Evolutionary conservation across 192 early-diverging fungal species (phyloP).

Genomic region (Entophlyctis luteolus): DNA sequence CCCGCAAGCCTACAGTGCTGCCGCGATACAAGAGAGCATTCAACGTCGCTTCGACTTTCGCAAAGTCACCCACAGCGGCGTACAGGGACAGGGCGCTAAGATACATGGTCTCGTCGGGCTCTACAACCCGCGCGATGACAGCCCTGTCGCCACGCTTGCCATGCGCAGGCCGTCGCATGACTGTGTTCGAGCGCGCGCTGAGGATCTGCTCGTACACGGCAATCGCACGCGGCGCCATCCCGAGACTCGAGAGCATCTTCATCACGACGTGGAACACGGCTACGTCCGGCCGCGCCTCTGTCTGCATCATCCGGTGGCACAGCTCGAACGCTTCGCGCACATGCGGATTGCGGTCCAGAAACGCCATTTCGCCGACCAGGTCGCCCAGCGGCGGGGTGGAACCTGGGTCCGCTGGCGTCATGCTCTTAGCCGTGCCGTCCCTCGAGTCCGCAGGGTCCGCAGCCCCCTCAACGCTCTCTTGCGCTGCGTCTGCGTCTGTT

Average conservation of each 20-base stretch:
- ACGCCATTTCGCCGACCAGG: background rate
- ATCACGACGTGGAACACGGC: slow-evolving; percentile 23
- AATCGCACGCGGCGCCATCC: background rate
- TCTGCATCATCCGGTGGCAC: slow-evolving; percentile 12
- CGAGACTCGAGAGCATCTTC: slow-evolving; percentile 12
- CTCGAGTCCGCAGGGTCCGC: background rate
- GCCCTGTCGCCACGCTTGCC: background rate
- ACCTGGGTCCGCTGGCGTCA: background rate
- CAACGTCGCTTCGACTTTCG: slow-evolving; percentile 13
- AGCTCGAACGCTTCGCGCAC: slow-evolving; percentile 14
- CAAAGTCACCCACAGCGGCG: background rate
- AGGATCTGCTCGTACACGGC: slow-evolving; percentile 1
- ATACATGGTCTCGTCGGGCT: slow-evolving; percentile 24
- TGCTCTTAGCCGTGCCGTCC: background rate
- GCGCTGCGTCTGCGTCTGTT: no score
- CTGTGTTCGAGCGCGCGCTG: background rate
- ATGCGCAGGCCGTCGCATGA: background rate
- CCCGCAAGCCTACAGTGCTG: background rate
- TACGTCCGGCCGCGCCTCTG: slow-evolving; percentile 7
- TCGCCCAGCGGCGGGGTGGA: background rate
- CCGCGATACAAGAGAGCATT: slow-evolving; percentile 1
- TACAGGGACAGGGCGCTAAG: slow-evolving; percentile 8
- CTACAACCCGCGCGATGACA: background rate
- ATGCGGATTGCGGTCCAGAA: no score
- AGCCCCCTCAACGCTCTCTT: background rate